Evolutionary conservation across 805 yeast species (phyloP).

Genomic region (Candida fluviatilis): DNA sequence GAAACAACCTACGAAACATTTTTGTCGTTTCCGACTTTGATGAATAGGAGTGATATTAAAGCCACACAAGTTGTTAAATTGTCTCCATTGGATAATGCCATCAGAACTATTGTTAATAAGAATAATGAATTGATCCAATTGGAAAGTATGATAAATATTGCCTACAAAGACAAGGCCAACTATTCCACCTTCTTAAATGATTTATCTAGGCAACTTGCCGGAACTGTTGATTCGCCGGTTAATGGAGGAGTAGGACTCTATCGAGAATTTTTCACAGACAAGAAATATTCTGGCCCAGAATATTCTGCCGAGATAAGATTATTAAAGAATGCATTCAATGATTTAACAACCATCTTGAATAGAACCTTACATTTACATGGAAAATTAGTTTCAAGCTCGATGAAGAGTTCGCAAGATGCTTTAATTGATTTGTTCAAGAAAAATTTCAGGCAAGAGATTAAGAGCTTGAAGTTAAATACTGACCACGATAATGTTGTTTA

Average conservation of each 20-base stretch:
- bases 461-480: constrained; percentile 31
- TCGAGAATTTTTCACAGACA: constrained; percentile 56
- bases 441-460: constrained; percentile 68
- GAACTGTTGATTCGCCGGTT: constrained; percentile 89
- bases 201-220: constrained; percentile 67
- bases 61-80: constrained; percentile 45
- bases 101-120: constrained; percentile 60
- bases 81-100: constrained; percentile 84
- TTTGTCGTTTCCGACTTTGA: constrained; percentile 79
- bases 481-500: constrained; percentile 26
- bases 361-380: constrained; percentile 70
- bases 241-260: constrained; percentile 90
- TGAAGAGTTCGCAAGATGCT: constrained; percentile 64
- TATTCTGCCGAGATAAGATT: constrained; percentile 27
- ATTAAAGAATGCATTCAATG: constrained; percentile 55
- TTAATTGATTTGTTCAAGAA: constrained; percentile 58
- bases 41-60: constrained; percentile 76
- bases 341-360: constrained; percentile 60
- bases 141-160: constrained; percentile 55
- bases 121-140: constrained; percentile 68
- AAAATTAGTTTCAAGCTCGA: constrained; percentile 49
- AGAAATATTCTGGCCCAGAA: constrained; percentile 29
- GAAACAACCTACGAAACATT: constrained; percentile 74
- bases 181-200: constrained; percentile 51
- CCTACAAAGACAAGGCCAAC: constrained; percentile 49